phyloP scores from a whole-genome alignment of 768 basidiomycete species.

The Phaffia tasmanica region DNA sequence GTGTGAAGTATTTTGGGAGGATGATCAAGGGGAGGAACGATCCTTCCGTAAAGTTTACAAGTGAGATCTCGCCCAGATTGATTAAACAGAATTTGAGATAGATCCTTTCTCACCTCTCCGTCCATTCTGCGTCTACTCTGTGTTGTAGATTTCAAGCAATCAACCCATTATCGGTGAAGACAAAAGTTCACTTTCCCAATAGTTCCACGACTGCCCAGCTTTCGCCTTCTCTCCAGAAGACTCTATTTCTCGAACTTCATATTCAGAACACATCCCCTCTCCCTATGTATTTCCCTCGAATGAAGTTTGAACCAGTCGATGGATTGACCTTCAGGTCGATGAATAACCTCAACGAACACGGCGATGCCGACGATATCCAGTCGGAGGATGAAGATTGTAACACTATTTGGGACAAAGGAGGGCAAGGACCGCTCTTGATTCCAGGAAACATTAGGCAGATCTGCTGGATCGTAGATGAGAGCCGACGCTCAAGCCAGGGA shows the following conservation, averaged over 20 bases:
- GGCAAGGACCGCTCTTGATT: constrained; percentile 58
- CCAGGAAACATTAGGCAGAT: constrained; percentile 80
- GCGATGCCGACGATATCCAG: constrained; percentile 5
- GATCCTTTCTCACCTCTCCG: not conserved
- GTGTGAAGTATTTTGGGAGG: constrained; percentile 71
- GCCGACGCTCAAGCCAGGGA: constrained; percentile 27
- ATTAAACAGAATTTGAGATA: not conserved
- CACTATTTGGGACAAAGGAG: constrained; percentile 45
- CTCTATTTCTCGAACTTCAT: constrained; percentile 83
- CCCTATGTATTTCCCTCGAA: constrained; percentile 66
- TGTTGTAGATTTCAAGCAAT: constrained; percentile 50
- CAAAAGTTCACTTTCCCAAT: constrained; percentile 69
- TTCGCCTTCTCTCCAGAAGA: constrained; percentile 55
- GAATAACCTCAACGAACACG: constrained; percentile 30
- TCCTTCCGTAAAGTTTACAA: constrained; percentile 84
- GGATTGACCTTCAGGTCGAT: constrained; percentile 41
- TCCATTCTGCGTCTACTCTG: not conserved
- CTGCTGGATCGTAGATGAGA: constrained; percentile 56
- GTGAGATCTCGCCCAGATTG: constrained; percentile 43
- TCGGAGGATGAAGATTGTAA: not conserved
- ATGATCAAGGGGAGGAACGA: constrained; percentile 44
- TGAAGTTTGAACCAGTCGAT: constrained; percentile 62
- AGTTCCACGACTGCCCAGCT: constrained; percentile 58
- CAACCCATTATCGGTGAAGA: constrained; percentile 91
- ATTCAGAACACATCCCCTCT: constrained; percentile 76